phyloP scores from a whole-genome alignment of 345 rosid species.

The Linum trigynum region DNA sequence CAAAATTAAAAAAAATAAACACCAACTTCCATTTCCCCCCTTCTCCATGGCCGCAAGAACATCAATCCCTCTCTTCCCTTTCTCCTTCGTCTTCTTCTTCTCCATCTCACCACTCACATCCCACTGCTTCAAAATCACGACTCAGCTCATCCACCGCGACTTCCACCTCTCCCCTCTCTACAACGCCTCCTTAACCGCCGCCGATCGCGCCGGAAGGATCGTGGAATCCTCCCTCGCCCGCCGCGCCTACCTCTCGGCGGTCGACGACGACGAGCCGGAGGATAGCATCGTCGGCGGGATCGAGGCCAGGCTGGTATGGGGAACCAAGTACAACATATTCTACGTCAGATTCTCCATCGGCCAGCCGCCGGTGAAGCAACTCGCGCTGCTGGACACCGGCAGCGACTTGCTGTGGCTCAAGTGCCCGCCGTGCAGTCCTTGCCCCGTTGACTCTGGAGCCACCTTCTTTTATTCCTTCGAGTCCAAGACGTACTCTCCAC shows the following conservation, averaged over 20 bases:
- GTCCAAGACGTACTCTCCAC: neutral
- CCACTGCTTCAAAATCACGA: neutral
- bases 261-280: neutral
- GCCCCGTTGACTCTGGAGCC: neutral
- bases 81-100: neutral
- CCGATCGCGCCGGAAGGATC: neutral
- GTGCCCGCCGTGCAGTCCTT: neutral
- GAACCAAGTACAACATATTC: neutral
- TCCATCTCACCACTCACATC: neutral
- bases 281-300: neutral
- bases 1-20: too few species aligned
- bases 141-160: neutral
- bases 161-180: neutral
- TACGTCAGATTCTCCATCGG: neutral
- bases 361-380: neutral
- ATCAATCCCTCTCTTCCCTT: neutral
- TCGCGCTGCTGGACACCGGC: neutral
- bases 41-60: too few species aligned
- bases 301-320: neutral
- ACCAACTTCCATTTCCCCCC: too few species aligned
- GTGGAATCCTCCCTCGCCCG: neutral
- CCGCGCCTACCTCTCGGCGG: neutral
- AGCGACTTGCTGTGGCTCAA: neutral
- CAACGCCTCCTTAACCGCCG: neutral
- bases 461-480: neutral